Conservation (phyloP, 2,329 filamentous ascomycete species). For the Chaetomium globosum region DNA sequence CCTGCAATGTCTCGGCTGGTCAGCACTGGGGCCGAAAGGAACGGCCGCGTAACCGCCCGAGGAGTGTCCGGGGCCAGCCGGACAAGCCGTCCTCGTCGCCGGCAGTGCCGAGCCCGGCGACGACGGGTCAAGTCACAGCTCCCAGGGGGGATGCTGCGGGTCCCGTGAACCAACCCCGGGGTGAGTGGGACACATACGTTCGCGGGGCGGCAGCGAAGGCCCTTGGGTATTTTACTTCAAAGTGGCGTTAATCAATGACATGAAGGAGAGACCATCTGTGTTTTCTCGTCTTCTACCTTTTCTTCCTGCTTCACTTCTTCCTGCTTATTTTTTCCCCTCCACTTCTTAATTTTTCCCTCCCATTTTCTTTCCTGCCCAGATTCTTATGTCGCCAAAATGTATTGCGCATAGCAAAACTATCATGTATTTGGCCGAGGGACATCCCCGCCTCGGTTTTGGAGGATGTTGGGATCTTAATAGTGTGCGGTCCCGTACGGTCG, state of each 20-base stretch:
- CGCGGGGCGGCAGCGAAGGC: neutral
- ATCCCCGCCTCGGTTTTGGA: too few relatives aligned
- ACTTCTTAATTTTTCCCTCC: too few relatives aligned
- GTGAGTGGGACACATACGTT: neutral
- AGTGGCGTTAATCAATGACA: neutral
- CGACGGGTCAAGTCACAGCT: neutral
- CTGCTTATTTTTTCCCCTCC: too few relatives aligned
- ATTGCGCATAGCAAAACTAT: too few relatives aligned
- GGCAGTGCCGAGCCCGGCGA: neutral
- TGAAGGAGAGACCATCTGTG: neutral
- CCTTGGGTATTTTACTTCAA: neutral
- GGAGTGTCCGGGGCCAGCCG: neutral
- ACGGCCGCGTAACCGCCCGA: neutral
- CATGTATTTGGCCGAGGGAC: too few relatives aligned
- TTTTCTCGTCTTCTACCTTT: neutral
- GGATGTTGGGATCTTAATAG: too few relatives aligned
- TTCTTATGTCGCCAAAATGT: too few relatives aligned
- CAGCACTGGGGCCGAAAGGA: neutral
- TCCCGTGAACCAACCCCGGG: neutral
- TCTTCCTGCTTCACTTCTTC: neutral
- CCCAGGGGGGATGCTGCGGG: neutral
- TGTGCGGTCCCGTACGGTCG: too few relatives aligned
- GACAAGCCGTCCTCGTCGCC: neutral
- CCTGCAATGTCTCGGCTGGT: conserved; percentile 1
- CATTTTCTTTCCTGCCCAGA: too few relatives aligned